Percentiles rank a stretch among this genome's conserved stretches.
phyloP scores from a whole-genome alignment of 306 rosid genomes.

The Fragaria nilgerrensis region DNA sequence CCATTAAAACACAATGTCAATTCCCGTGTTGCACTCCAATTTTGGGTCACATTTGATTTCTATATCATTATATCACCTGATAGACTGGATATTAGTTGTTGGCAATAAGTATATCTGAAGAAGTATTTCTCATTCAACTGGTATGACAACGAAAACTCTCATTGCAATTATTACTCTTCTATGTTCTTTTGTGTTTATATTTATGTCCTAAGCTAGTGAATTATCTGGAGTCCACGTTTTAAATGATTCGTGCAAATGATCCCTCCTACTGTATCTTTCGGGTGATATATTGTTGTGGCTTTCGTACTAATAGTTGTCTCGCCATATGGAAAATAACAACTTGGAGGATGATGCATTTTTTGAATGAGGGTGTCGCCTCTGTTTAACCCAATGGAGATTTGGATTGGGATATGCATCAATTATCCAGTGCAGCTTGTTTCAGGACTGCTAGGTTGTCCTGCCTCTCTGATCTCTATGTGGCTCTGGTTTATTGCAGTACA shows the following conservation, averaged over 20 bases:
- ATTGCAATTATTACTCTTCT: background rate
- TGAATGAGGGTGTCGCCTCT: too few species aligned
- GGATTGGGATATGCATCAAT: background rate
- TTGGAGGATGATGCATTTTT: slow-evolving; percentile 42
- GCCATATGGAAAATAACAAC: slow-evolving; percentile 56
- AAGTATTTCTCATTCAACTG: background rate
- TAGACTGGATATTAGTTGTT: too few species aligned
- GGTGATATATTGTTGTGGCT: background rate
- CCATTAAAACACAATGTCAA: too few species aligned
- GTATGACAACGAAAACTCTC: background rate
- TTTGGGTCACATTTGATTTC: too few species aligned
- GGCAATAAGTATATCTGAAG: too few species aligned
- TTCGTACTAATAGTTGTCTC: slow-evolving; percentile 47
- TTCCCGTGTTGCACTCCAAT: too few species aligned
- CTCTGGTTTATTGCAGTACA: too few species aligned
- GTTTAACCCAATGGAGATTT: too few species aligned
- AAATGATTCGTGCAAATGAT: background rate
- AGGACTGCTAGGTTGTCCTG: background rate
- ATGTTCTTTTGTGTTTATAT: background rate
- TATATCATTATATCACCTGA: too few species aligned
- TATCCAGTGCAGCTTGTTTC: background rate
- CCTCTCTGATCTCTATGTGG: too few species aligned
- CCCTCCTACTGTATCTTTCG: background rate
- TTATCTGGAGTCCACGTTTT: too few species aligned
- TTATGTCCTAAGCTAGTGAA: too few species aligned